Evolutionary conservation across 139 green algal genomes (phyloP).

Genomic region (Tetradesmus lagerheimii): DNA sequence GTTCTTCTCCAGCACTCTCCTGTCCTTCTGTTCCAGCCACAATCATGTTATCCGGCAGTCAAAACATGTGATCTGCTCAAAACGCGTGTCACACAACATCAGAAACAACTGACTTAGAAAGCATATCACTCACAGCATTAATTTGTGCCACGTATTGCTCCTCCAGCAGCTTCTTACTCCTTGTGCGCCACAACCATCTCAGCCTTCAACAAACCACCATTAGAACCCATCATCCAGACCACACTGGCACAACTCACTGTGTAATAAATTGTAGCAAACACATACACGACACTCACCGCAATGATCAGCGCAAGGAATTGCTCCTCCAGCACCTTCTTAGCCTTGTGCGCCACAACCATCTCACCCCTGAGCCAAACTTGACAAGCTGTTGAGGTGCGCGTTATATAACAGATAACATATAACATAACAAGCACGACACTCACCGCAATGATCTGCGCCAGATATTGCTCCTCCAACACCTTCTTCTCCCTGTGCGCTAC

Average conservation of each 20-base stretch:
- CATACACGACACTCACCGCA: not conserved
- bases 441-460: constrained; percentile 37
- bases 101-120: too few species aligned
- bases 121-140: constrained; percentile 6
- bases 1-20: too few species aligned
- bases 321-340: constrained; percentile 39
- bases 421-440: not conserved
- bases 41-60: not conserved
- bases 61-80: too few species aligned
- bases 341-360: constrained; percentile 6
- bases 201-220: too few species aligned
- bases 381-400: too few species aligned
- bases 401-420: not conserved
- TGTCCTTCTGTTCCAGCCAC: too few species aligned
- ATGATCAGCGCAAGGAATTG: constrained; percentile 37
- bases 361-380: constrained; percentile 24
- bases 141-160: constrained; percentile 37
- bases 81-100: too few species aligned
- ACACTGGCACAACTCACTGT: too few species aligned
- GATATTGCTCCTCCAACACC: constrained; percentile 36
- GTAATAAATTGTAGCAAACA: too few species aligned
- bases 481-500: constrained; percentile 23
- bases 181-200: constrained; percentile 28
- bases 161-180: constrained; percentile 19
- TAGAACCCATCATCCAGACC: too few species aligned